These are phyloP conservation scores for Sherardia arvensis DNA, from an alignment of 257 asterid genomes.

Conservation along the genomic window DNA sequence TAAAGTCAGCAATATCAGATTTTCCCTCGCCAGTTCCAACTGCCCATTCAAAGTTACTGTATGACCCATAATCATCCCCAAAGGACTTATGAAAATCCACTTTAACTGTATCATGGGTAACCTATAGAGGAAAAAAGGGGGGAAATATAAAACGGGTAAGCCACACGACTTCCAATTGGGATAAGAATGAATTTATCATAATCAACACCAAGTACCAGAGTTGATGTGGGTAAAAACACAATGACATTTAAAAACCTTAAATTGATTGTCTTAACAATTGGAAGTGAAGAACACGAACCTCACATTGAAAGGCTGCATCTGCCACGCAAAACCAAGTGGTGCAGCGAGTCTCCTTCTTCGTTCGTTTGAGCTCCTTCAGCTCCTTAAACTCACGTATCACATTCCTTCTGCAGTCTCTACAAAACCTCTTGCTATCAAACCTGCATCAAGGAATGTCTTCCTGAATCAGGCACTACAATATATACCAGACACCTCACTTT, in stretches of 20 bases:
- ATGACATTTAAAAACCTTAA: too few species aligned
- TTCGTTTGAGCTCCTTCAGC: slow-evolving; percentile 87
- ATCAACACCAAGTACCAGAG: not conserved
- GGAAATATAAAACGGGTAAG: not conserved
- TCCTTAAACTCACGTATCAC: slow-evolving; percentile 96
- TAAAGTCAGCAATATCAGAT: slow-evolving; percentile 80
- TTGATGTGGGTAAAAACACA: not conserved
- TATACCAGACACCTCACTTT: not conserved
- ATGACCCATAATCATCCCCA: slow-evolving; percentile 58
- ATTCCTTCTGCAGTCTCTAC: slow-evolving; percentile 97
- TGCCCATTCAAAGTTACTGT: slow-evolving; percentile 95
- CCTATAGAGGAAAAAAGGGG: slow-evolving; percentile 39
- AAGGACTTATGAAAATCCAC: slow-evolving; percentile 93
- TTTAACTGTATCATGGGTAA: slow-evolving; percentile 70
- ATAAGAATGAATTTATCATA: not conserved
- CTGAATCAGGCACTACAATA: not conserved
- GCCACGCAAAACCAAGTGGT: slow-evolving; percentile 94
- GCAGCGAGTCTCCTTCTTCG: slow-evolving; percentile 77
- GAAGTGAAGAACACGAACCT: slow-evolving; percentile 35
- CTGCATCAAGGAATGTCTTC: slow-evolving; percentile 34
- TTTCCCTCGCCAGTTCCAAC: slow-evolving; percentile 94
- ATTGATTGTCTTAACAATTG: not conserved
- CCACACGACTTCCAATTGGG: not conserved
- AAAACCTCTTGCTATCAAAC: slow-evolving; percentile 95
- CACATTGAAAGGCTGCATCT: slow-evolving; percentile 85